Base-by-base conservation (phyloP, 441 rosid species). In the Adansonia grandidieri region DNA sequence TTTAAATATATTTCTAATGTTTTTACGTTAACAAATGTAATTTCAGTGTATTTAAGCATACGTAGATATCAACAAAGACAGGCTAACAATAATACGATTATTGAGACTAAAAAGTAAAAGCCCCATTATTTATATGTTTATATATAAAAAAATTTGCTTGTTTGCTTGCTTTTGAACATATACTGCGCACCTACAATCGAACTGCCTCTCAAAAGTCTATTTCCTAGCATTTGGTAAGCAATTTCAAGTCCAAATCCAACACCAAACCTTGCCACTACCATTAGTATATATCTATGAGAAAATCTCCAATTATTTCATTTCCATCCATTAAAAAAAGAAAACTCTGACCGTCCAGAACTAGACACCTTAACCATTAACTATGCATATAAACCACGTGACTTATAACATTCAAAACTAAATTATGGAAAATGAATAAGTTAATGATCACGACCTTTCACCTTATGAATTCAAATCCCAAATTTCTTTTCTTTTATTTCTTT, bases 381-480 rank as follows among this genome's bases (percentile, higher is more conserved):
- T 1, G 44, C 19, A 32, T 24, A 28, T 40, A 40, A 63, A 9
- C 14, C 45, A 32, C 6, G 60, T 6, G 19, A 62, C 4, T 13
- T 44, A 17, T 19, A 63, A 45, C 28, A 9, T 67, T 10, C 4
- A 17, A 45, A 67, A 9, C 72, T 45, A 44, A 19, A 19, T 45
- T 1, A 5, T 5, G 10, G 5, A 5, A 6, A 4, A 13, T 62
- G 66, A 67, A 19, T 45, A 67, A 67, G 72, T 19, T 44, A 14
- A 50, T 24, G 74, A 50, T 20, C 60, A 70, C 15, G 74, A 70
- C 74, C 42, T 70, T 50, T 24, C 44, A 50, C 11, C 60, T 13
- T 5, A 22, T 50, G 19, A 70, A 20, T 54, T 54, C 58, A 15
- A 54, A 22, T 50, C 17, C 8, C 17, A 5, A 22, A 2, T 47